Base-by-base conservation (phyloP, 169 alveolate species). In the Eimeria falciformis region DNA sequence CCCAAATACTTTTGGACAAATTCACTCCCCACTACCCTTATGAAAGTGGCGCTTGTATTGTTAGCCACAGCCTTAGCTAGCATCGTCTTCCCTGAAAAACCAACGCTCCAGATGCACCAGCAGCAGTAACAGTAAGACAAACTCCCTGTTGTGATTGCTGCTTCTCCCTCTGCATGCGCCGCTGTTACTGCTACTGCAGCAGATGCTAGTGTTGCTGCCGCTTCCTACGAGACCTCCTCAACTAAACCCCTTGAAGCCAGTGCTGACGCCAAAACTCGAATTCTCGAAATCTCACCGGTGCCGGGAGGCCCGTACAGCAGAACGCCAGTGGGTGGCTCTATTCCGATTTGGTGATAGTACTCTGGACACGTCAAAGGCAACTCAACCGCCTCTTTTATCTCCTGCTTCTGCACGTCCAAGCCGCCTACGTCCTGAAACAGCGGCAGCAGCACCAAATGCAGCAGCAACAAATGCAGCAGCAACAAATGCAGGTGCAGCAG, bases 221-320 rank as follows among this genome's bases (percentile, higher is more conserved):
- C n/a, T n/a, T n/a, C n/a, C n/a, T n/a, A n/a, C n/a, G n/a, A n/a
- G n/a, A n/a, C n/a, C 62, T 12, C n/a, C 62, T 12, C 9, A 17
- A 53, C 17, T 17, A 9, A 9, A 53, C 17, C 62, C 9, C n/a
- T 53, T 53, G 62, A 9, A 53, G 62, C 62, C 9, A 17, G n/a
- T 53, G 62, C n/a, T 53, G n/a, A 53, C 62, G 17, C 62, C 17
- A 9, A 53, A 17, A 17, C 17, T 17, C n/a, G 62, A 9, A 53
- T 17, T 17, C n/a, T n/a, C n/a, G n/a, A n/a, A n/a, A n/a, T 99
- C 95, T 99, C 99, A 9, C 99, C 99, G 23, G 99, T 99, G 23
- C 99, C 99, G 45, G 99, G 99, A 27, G 99, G 99, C 4, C 99
- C 99, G 92, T 99, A 99, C 92, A 99, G 97, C 47, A 99, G 96